A percentile compares a stretch with the other conserved stretches of the same genome.
Conservation (phyloP, 345 rosid species). For the Citrus maxima region DNA sequence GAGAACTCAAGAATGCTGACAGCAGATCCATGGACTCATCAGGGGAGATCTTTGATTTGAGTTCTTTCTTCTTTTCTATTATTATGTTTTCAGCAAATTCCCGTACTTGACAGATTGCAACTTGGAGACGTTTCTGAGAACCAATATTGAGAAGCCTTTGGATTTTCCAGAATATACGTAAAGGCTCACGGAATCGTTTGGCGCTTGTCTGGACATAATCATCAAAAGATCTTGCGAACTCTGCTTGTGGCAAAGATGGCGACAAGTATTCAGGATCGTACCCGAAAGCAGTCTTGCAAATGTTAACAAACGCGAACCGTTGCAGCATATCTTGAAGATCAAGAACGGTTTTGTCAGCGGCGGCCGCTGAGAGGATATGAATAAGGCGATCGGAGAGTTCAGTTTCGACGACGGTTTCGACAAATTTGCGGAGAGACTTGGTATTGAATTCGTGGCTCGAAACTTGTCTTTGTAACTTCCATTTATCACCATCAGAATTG, state of each 20-base stretch:
- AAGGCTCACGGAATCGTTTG: slow-evolving; percentile 25
- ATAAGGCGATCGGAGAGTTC: slow-evolving; percentile 55
- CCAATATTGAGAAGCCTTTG: slow-evolving; percentile 41
- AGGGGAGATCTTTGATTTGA: slow-evolving; percentile 4
- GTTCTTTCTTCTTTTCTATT: slow-evolving; percentile 42
- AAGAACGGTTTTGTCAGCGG: slow-evolving; percentile 23
- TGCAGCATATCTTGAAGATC: slow-evolving; percentile 62
- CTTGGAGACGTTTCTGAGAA: slow-evolving; percentile 41
- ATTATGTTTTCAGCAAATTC: slow-evolving; percentile 49
- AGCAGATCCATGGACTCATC: slow-evolving; percentile 45
- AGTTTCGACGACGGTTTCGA: slow-evolving; percentile 48
- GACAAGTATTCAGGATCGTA: slow-evolving; percentile 55
- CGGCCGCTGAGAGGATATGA: slow-evolving; percentile 47
- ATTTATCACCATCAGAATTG: slow-evolving; percentile 54
- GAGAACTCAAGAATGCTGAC: slow-evolving; percentile 47
- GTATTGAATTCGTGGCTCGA: slow-evolving; percentile 77
- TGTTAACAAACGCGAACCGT: slow-evolving; percentile 67
- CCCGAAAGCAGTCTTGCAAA: slow-evolving; percentile 69
- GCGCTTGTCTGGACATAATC: slow-evolving; percentile 37
- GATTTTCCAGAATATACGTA: slow-evolving; percentile 42
- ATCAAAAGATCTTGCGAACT: slow-evolving; percentile 47
- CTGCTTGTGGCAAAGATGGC: slow-evolving; percentile 36
- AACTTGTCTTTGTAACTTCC: slow-evolving; percentile 73
- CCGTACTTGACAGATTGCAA: slow-evolving; percentile 33
- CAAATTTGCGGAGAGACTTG: slow-evolving; percentile 59